phyloP scores from a whole-genome alignment of 129 eudicot species.

The Artemisia argyi region DNA sequence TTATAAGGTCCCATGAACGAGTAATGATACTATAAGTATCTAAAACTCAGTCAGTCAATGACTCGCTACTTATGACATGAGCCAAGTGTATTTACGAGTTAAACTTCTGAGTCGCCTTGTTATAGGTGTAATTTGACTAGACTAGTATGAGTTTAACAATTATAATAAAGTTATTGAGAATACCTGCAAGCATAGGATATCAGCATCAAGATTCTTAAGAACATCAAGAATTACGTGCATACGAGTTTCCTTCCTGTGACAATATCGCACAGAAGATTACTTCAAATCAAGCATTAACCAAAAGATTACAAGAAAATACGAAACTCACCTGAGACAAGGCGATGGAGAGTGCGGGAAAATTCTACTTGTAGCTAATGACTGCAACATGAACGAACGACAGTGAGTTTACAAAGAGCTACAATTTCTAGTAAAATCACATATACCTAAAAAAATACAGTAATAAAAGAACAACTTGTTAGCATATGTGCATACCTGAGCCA shows the following conservation, averaged over 20 bases:
- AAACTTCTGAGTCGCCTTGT: no score
- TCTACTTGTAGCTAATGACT: conserved; percentile 84
- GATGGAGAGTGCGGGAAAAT: conserved; percentile 84
- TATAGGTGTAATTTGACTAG: no score
- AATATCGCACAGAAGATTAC: background rate
- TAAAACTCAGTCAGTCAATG: no score
- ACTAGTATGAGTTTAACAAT: no score
- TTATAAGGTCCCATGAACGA: no score
- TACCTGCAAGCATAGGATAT: conserved; percentile 95
- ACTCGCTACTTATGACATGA: no score
- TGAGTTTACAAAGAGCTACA: background rate
- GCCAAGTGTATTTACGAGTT: no score
- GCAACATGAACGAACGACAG: conserved; percentile 15
- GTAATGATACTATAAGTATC: no score
- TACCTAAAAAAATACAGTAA: no score
- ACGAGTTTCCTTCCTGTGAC: conserved; percentile 90
- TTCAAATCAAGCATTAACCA: conserved; percentile 4
- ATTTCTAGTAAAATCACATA: no score
- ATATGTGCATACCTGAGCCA: no score
- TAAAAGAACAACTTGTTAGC: no score
- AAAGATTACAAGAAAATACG: conserved; percentile 10
- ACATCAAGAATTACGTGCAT: conserved; percentile 63
- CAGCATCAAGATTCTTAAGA: conserved; percentile 66
- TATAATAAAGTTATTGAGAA: background rate
- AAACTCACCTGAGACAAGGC: conserved; percentile 76